Evolutionary conservation across 192 early-diverging fungal genomes (phyloP), one percentile per base, ranked within the genome.

Genomic region (Backusella australiensis): DNA sequence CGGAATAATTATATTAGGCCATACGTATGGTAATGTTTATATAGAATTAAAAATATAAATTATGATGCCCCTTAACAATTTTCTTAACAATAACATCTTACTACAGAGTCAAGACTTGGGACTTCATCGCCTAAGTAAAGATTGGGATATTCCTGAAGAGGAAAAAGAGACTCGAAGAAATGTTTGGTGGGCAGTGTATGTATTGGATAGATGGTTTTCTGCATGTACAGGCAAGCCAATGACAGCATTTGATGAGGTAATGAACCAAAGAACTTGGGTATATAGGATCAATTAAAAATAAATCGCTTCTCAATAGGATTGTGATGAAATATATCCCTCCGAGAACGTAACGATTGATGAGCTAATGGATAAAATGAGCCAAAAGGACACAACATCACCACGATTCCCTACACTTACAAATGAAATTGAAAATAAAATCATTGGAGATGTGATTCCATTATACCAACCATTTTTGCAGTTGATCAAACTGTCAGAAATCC

Each of bases 181-280:
- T 34, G 86, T 91, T 0, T 94, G 92, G 92, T 94, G 93, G 93
- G 82, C 88, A 23, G 90, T 88, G 69, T 93, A 90, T 70, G 78
- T 93, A 7, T 83, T 90, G 75, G 93, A 94, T 75, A 83, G 89
- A 49, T 89, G 90, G 84, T 79, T 85, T 39, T 88, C 90, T 35
- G 89, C 91, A 19, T 83, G 83, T 17, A 85, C 91, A 23, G 93
- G 93, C 32, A 85, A 91, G 69, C 82, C 86, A 19, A 59, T 83
- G 15, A 77, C 81, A 0, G 83, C 85, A 71, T 78, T 81, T 59
- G 84, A 89, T 34, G 79, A 80, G 66, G 56, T 63, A 26, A 63
- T 29, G 9, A 9, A n/a, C 8, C n/a, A 21, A 26, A 26, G 2
- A 12, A 4, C 19, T 63, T 29, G 32, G 32, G 32, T 32, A 32